Conservation (phyloP, 225 moss, liverwort and hornwort species). For the Bryoerythrophyllum caledonicum region DNA sequence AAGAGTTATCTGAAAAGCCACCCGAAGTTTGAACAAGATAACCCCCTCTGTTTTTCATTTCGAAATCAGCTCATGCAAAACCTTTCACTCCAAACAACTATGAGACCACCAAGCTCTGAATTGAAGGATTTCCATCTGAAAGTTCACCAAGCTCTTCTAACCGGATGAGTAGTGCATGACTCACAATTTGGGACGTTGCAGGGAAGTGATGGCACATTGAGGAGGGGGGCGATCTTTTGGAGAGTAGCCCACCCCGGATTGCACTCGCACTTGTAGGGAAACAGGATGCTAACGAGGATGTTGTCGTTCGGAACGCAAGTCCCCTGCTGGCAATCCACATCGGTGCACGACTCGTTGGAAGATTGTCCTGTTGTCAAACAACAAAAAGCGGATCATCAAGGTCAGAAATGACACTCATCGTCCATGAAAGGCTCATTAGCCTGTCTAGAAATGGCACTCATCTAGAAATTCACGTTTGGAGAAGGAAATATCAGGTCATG, state of each 20-base stretch:
- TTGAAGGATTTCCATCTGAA: too few species aligned
- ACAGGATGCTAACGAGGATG: slow-evolving; percentile 18
- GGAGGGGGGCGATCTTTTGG: slow-evolving; percentile 28
- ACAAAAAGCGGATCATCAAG: too few species aligned
- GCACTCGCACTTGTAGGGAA: slow-evolving; percentile 57
- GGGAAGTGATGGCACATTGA: slow-evolving; percentile 51
- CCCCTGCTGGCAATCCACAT: slow-evolving; percentile 57
- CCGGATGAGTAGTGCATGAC: background rate
- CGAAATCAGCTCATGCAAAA: too few species aligned
- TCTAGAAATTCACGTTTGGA: too few species aligned
- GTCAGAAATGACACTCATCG: background rate
- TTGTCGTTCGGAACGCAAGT: slow-evolving; percentile 43
- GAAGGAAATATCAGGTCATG: background rate
- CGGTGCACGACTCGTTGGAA: slow-evolving; percentile 38
- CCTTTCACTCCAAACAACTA: too few species aligned
- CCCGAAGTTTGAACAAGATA: too few species aligned
- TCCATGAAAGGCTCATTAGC: too few species aligned
- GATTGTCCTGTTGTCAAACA: slow-evolving; percentile 21
- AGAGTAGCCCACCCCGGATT: slow-evolving; percentile 52
- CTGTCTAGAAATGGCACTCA: background rate
- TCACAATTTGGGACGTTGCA: slow-evolving; percentile 63
- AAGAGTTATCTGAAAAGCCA: too few species aligned
- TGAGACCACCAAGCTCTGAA: too few species aligned
- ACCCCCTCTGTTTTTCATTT: too few species aligned
- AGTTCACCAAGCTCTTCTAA: too few species aligned